Evolutionary conservation across 2,329 filamentous ascomycete species (phyloP).

Genomic region (Seiridium cupressi): DNA sequence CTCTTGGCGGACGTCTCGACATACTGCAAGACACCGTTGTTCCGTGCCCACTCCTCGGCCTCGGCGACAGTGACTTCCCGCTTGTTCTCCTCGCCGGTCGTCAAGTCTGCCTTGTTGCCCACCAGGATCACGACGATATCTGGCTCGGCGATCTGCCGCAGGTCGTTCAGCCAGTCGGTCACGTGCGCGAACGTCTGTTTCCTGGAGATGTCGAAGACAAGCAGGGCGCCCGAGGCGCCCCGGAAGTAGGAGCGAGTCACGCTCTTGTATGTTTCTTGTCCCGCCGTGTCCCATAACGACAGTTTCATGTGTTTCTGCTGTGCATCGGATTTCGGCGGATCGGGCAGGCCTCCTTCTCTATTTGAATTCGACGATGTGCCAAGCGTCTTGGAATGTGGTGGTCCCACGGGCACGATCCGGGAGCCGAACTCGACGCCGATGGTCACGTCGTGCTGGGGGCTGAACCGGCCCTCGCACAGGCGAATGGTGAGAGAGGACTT

Average conservation of each 20-base stretch:
- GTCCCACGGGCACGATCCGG: conserved; percentile 86
- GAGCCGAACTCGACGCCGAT: conserved; percentile 97
- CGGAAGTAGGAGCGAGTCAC: conserved; percentile 94
- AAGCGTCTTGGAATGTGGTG: conserved; percentile 64
- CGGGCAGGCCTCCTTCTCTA: conserved; percentile 44
- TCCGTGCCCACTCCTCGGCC: conserved; percentile 83
- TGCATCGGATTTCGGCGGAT: conserved; percentile 40
- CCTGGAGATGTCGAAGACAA: conserved; percentile 93
- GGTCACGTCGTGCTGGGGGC: conserved; percentile 91
- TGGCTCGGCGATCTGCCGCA: conserved; percentile 91
- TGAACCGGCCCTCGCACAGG: conserved; percentile 95
- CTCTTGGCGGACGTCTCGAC: conserved; percentile 97
- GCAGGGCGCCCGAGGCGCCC: conserved; percentile 67
- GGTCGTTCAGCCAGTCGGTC: conserved; percentile 89
- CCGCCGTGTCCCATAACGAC: conserved; percentile 92
- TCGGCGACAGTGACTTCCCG: conserved; percentile 80
- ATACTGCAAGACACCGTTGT: conserved; percentile 86
- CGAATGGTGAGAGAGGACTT: conserved; percentile 94
- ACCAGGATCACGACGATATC: conserved; percentile 94
- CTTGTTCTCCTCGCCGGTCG: conserved; percentile 41
- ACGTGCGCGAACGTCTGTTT: conserved; percentile 83
- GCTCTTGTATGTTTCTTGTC: conserved; percentile 96
- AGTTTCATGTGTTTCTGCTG: conserved; percentile 85
- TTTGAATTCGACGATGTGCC: conserved; percentile 16
- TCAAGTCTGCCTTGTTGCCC: conserved; percentile 90